Base-by-base conservation (phyloP, 1,284 basidiomycete genomes). In the Ustilago esculenta region DNA sequence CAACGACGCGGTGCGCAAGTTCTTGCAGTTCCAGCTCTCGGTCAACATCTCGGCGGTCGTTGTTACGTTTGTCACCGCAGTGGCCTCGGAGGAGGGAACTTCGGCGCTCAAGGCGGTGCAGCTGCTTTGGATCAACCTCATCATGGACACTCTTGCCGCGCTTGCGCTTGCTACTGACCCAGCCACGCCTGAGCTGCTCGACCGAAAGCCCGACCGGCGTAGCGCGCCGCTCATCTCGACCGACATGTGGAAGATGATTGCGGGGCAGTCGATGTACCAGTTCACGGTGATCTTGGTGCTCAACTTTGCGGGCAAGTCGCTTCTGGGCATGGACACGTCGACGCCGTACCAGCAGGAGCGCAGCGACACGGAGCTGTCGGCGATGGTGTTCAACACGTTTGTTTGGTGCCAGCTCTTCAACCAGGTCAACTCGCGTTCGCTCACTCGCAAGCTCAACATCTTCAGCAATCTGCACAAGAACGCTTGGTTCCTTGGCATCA, bases 11-110 rank as follows among this genome's bases (percentile, higher is more conserved):
- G 95, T 98, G 64, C 90, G 91, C 82, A 98, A 98, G 85, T 98
- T 98, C 85, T 82, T 98, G 65, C 95, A 98, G 85, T 98, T 98
- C 87, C 96, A 98, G 85, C 87, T 98, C 70, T 93, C 92, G 9
- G 92, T 92, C 78, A 98, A 98, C 85, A 88, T 98, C 65, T 94
- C 93, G 5, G 95, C 95, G 41, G 94, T 98, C 57, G 83, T 95
- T 61, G 90, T 98, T 80, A 98, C 95, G 8, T 94, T 94, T 75
- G 87, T 96, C 59, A 90, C 94, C 23, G 92, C 94, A 24, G 88
- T 97, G 45, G 88, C 92, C 0, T 93, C 92, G 9, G 75, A 81
- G 2, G 81, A 87, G 41, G 93, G 96, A 81, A 79, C 84, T n/a
- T 92, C 92, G 1, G 93, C 92, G 11, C 85, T 98, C 23, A 90